Evolutionary conservation across 331 rosid genomes (phyloP), one percentile per base, ranked within the genome.

Genomic region (Malus hybrid): DNA sequence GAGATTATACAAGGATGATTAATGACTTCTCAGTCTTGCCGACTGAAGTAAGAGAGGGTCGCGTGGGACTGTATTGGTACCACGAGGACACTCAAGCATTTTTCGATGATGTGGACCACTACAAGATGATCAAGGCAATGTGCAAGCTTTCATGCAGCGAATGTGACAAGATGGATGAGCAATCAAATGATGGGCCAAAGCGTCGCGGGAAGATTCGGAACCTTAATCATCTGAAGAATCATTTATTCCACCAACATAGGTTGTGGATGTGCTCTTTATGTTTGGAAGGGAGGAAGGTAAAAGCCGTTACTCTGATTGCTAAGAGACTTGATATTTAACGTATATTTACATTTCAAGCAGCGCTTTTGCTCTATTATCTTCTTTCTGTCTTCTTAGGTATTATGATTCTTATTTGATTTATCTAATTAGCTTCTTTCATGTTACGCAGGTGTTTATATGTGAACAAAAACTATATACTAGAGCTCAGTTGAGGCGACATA

Each of bases 61-160:
- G 83, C 48, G 74, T 84, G 67, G 97, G 96, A 65, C 69, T 86
- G 10, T 92, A 85, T 76, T 94, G 97, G 96, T 90, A 88, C 81
- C 99, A 94, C 32, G 99, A 92, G 82, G 96, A 87, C 80, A 90
- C 96, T 19, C 92, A 92, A 55, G 70, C 90, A 3, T 86, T 82
- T 80, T 94, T 94, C 14, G 99, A 92, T 79, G 97, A 94, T 28
- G 81, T 76, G 67, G 99, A 94, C 78, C 97, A 94, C 64, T 94
- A 92, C 86, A 92, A 86, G 91, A 94, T 94, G 96, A 90, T 92
- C 88, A 94, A 92, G 86, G 99, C 99, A 39, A 92, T 90, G 99
- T 94, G 99, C 79, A 90, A 89, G 88, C 95, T 94, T 79, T 90
- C 97, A 0, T 94, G 99, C 81, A 90, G 86, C 64, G 88, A 77